Evolutionary conservation across 306 rosid species (phyloP).

Genomic region (Prunus mume): DNA sequence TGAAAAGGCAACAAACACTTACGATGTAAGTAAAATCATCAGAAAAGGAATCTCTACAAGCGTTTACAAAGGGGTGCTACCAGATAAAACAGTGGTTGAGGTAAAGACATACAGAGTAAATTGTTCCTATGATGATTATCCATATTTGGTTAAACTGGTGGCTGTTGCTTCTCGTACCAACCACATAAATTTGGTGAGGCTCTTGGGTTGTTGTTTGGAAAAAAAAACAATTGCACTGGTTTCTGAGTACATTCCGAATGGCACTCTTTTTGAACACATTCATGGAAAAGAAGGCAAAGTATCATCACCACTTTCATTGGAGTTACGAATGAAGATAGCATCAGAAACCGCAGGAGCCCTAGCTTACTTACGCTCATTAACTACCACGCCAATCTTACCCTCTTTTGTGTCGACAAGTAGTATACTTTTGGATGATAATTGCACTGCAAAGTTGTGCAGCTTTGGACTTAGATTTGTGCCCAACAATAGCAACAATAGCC

Average conservation of each 20-base stretch:
- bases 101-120: conserved; percentile 4
- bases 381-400: background rate
- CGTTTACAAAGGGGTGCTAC: too few relatives aligned
- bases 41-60: too few relatives aligned
- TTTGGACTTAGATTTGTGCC: background rate
- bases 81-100: background rate
- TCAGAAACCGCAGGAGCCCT: conserved; percentile 13
- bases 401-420: background rate
- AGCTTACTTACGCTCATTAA: conserved; percentile 11
- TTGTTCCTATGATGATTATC: background rate
- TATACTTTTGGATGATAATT: background rate
- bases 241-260: conserved; percentile 3
- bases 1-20: too few relatives aligned
- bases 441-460: background rate
- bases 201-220: conserved; percentile 14
- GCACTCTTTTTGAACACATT: background rate
- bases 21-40: too few relatives aligned
- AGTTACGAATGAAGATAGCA: conserved; percentile 16
- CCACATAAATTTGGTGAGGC: conserved; percentile 19
- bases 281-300: background rate
- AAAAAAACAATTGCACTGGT: background rate
- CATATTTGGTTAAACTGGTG: conserved; percentile 16
- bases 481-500: background rate
- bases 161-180: conserved; percentile 11
- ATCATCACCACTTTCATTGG: conserved; percentile 6